Evolutionary conservation across 257 asterid genomes (phyloP), one percentile per base, ranked within the genome.

Genomic region (Petunia secreta): DNA sequence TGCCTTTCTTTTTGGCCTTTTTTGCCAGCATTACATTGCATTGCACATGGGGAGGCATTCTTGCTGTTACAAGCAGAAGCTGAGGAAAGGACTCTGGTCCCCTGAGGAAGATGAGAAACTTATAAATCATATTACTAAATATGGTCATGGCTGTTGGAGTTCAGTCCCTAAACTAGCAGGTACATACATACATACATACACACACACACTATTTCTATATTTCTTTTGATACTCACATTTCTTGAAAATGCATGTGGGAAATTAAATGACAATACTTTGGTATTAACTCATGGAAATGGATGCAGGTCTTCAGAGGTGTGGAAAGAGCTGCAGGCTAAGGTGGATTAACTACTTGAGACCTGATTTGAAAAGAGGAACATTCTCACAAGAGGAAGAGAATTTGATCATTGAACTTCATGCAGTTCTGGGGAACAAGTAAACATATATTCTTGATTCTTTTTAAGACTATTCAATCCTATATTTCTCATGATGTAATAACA

Each of bases 101-200:
- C 98, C 98, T 2, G 98, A 94, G 39, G 98, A 94, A 91, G 98
- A 94, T 85, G 98, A 92, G 65, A 94, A 94, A 11, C 97, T 94
- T 46, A 87, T 91, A 8, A 89, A 90, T 34, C 97, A 94, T 86
- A 92, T 94, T 48, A 87, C 93, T 34, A 91, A 87, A 57, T 87
- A 80, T 79, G 98, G 98, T 66, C 97, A 92, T 80, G 98, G 98
- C 64, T 94, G 98, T 81, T 94, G 98, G 98, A 94, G 98, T 65
- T 94, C 98, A 15, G 97, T 94, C 74, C 98, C 98, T 25, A 94
- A 94, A 86, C 91, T 94, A 11, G 97, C 98, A 57, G 98, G 98
- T 91, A 52, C 16, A 4, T 25, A 25, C 25, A 25, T 25, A 25
- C 25, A 25, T 25, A 25, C 25, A 25, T 25, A 25, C 25, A 25